Percentiles rank a stretch among this genome's conserved stretches.
Conservation (phyloP, 306 rosid species). For the Senna siamea region DNA sequence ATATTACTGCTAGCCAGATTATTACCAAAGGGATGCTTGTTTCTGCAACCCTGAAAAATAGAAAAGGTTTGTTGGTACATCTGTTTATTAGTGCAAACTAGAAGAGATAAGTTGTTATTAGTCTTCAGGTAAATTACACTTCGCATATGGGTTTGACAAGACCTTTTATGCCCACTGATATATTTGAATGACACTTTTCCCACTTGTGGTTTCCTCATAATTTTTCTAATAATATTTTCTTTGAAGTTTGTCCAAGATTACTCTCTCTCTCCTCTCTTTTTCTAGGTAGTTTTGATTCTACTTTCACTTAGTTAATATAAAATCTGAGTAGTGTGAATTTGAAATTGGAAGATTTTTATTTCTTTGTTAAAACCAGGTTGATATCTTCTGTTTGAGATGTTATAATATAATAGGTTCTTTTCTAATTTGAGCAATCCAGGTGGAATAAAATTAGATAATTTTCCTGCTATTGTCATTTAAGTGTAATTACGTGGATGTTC, state of each 20-base stretch:
- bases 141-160: too few relatives aligned
- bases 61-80: background rate
- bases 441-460: conserved; percentile 18
- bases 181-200: too few relatives aligned
- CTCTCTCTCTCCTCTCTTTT: background rate
- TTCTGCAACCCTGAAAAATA: conserved; percentile 1
- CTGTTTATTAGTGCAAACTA: background rate
- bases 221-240: background rate
- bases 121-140: too few relatives aligned
- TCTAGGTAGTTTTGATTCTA: background rate
- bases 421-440: conserved; percentile 2
- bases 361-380: background rate
- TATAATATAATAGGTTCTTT: background rate
- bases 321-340: background rate
- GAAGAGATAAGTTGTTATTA: background rate
- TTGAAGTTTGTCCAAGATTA: background rate
- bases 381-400: conserved; percentile 22
- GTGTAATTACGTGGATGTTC: background rate
- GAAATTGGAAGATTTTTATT: background rate
- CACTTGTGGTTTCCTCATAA: background rate
- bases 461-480: conserved; percentile 16
- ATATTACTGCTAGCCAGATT: background rate
- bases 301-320: background rate
- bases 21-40: background rate
- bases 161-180: too few relatives aligned